Percentiles rank a stretch among this genome's conserved stretches.
phyloP scores from a whole-genome alignment of 2,329 filamentous ascomycete genomes.

The Fusarium agapanthi region DNA sequence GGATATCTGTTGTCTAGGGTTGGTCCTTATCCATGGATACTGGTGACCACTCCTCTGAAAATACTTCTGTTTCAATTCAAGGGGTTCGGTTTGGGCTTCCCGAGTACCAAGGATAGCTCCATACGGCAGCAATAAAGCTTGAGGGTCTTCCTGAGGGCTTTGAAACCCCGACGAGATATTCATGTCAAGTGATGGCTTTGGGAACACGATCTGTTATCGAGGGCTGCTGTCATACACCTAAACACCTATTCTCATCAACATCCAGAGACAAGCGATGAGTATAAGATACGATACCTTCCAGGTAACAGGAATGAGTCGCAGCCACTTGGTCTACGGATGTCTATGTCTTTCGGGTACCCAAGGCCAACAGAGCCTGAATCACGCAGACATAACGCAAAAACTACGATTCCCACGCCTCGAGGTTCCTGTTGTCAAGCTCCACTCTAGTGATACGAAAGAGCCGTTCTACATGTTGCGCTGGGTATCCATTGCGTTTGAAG shows the following conservation, averaged over 20 bases:
- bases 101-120: neutral
- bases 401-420: no score
- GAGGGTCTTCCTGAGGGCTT: neutral
- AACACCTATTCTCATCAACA: neutral
- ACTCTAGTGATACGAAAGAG: no score
- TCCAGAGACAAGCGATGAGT: neutral
- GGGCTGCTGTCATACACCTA: no score
- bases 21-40: neutral
- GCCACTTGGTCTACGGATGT: neutral
- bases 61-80: neutral
- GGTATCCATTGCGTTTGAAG: neutral
- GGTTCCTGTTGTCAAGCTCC: neutral
- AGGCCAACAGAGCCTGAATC: neutral
- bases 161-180: neutral
- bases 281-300: neutral
- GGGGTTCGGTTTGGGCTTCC: neutral
- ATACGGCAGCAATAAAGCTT: neutral
- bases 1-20: no score
- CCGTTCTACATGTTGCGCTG: neutral
- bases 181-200: neutral
- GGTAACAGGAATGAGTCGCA: no score
- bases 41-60: no score
- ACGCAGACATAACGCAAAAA: neutral
- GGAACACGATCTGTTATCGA: no score
- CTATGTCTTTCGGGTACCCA: neutral